Conservation (phyloP, 441 rosid genomes). For the Theobroma grandiflorum region DNA sequence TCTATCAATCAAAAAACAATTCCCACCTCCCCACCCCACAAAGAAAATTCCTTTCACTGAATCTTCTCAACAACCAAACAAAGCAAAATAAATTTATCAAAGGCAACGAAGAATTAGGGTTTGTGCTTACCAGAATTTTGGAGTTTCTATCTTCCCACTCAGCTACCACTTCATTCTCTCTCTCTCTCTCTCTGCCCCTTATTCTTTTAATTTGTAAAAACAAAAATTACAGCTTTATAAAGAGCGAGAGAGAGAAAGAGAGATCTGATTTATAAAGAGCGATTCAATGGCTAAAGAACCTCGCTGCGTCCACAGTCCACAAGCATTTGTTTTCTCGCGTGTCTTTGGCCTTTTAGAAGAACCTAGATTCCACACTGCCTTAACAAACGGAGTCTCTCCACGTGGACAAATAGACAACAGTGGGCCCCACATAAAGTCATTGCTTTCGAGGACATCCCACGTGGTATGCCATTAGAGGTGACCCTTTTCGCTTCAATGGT, state of each 20-base stretch:
- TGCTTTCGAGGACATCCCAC: not conserved
- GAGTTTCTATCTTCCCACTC: constrained; percentile 19
- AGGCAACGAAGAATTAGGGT: constrained; percentile 25
- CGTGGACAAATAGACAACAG: constrained; percentile 20
- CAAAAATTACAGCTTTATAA: too few relatives aligned
- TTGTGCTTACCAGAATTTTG: constrained; percentile 31
- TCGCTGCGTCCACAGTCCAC: not conserved
- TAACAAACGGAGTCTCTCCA: constrained; percentile 38
- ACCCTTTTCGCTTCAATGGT: not conserved
- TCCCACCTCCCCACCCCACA: not conserved
- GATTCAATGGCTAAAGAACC: constrained; percentile 29
- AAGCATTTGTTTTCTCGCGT: not conserved
- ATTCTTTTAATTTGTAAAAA: not conserved
- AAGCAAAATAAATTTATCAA: not conserved
- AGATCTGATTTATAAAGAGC: constrained; percentile 14
- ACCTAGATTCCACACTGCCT: constrained; percentile 21
- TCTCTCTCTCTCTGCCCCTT: not conserved
- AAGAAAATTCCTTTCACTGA: not conserved
- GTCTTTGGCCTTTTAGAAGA: not conserved
- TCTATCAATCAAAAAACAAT: not conserved
- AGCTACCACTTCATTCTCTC: not conserved
- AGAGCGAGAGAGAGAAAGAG: not conserved
- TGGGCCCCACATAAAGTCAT: not conserved
- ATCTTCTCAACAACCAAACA: constrained; percentile 24
- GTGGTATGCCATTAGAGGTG: constrained; percentile 19